Evolutionary conservation across 2,329 filamentous ascomycete species (phyloP), one percentile per base, ranked within the genome.

Genomic region (Chrysoporthe cubensis): DNA sequence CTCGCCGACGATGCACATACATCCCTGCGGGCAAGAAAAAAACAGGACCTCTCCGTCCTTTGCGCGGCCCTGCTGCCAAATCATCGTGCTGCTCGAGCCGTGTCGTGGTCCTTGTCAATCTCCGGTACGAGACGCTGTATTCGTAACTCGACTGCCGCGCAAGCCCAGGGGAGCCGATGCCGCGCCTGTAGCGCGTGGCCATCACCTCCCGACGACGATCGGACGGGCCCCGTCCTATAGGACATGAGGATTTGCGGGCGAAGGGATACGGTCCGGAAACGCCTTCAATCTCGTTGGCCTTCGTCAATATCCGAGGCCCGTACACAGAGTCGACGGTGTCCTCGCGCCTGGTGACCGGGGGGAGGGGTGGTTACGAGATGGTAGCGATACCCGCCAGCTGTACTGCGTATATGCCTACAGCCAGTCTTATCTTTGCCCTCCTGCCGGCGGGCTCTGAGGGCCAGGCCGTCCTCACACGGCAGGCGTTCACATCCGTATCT

Each of bases 351-450:
- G 66, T 37, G 40, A 58, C 42, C 46, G 57, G 40, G 57, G 42
- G 62, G 59, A 48, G 48, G 59, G 50, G 48, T 40, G 46, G 62
- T 66, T 48, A 62, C 62, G 26, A 60, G 54, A 43, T 43, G 62
- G 58, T 58, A 62, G 65, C 54, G 44, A 43, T 61, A 48, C 56
- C 52, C 62, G 40, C 59, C 43, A 58, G 26, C 40, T 63, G 26
- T 66, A 11, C 9, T 11, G 26, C 26, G 26, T 26, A 26, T 11
- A 52, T 21, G 8, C 14, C 9, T 16, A 54, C 50, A 54, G 21
- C 50, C 50, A 26, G 50, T 34, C 26, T 16, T 5, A 0, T 6
- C 16, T 26, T 16, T 21, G 26, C 11, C 43, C 34, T 54, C 61
- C 66, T 63, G 52, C 46, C 50, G 57, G 44, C 60, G 40, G 60